A percentile compares a stretch with the other conserved stretches of the same genome.
These are phyloP conservation scores for Oldenlandia corymbosa DNA, from an alignment of 257 asterid genomes.

Conservation along the genomic window DNA sequence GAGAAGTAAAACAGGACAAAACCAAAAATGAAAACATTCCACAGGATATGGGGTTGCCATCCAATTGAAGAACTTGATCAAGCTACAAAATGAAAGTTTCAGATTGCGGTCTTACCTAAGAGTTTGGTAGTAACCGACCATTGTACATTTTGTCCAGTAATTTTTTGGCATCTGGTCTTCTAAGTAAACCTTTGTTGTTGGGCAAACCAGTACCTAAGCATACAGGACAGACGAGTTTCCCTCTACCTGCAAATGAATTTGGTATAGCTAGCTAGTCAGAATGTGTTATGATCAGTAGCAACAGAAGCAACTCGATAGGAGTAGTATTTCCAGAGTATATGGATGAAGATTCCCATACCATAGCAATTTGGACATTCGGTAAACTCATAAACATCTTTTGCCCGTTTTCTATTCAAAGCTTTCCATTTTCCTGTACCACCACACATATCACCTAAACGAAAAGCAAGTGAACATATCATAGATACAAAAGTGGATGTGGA, in stretches of 20 bases:
- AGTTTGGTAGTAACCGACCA: conserved; percentile 75
- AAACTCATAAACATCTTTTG: conserved; percentile 90
- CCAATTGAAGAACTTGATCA: neutral
- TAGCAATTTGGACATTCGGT: conserved; percentile 99
- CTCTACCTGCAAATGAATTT: conserved; percentile 56
- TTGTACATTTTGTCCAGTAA: conserved; percentile 94
- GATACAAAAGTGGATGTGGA: conserved; percentile 13
- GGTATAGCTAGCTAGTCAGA: neutral
- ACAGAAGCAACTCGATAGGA: neutral
- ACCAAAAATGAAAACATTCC: neutral
- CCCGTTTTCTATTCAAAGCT: conserved; percentile 91
- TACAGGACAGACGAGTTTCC: conserved; percentile 88
- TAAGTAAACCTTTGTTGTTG: conserved; percentile 89
- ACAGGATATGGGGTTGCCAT: neutral
- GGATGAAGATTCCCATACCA: conserved; percentile 39
- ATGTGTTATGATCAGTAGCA: neutral
- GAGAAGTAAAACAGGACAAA: neutral
- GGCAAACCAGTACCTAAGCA: conserved; percentile 93
- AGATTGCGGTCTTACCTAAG: conserved; percentile 34
- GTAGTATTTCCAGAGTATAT: neutral
- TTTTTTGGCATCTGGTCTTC: conserved; percentile 79
- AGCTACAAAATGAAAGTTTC: neutral
- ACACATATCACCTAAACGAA: conserved; percentile 98
- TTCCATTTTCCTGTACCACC: conserved; percentile 99
- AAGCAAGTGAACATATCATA: conserved; percentile 36